Evolutionary conservation across 2,329 filamentous ascomycete genomes (phyloP).

Genomic region (Calonectria pauciramosa): DNA sequence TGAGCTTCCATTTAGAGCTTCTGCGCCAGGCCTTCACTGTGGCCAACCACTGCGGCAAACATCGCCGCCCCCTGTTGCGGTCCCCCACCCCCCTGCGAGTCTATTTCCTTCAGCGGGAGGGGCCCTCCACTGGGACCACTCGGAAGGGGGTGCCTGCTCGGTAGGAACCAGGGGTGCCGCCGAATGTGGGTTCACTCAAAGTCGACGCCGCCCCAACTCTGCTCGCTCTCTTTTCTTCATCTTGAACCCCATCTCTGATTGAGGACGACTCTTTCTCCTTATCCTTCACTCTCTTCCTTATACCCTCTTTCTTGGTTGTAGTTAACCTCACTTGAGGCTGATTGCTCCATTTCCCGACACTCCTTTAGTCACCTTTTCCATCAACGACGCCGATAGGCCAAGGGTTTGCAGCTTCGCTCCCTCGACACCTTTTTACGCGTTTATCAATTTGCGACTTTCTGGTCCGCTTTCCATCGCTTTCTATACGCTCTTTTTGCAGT

Average conservation of each 20-base stretch:
- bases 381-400: constrained; percentile 16
- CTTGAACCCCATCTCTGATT: constrained; percentile 25
- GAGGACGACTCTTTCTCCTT: constrained; percentile 30
- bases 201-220: constrained; percentile 31
- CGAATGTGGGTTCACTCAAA: constrained; percentile 22
- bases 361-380: constrained; percentile 40
- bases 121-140: constrained; percentile 10
- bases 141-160: constrained; percentile 14
- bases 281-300: constrained; percentile 44
- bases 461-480: constrained; percentile 26
- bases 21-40: not conserved
- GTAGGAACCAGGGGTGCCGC: constrained; percentile 21
- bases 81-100: constrained; percentile 3
- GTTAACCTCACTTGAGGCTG: constrained; percentile 43
- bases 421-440: not conserved
- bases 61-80: not conserved
- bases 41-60: constrained; percentile 4
- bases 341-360: constrained; percentile 47
- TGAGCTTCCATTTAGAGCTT: constrained; percentile 14
- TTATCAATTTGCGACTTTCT: constrained; percentile 31
- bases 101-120: constrained; percentile 22
- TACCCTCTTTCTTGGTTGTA: constrained; percentile 34
- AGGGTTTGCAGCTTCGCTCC: not conserved
- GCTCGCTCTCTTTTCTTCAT: constrained; percentile 25
- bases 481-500: constrained; percentile 30